Conservation (phyloP, 2,329 filamentous ascomycete genomes). For the Ceratocystis harringtonii region DNA sequence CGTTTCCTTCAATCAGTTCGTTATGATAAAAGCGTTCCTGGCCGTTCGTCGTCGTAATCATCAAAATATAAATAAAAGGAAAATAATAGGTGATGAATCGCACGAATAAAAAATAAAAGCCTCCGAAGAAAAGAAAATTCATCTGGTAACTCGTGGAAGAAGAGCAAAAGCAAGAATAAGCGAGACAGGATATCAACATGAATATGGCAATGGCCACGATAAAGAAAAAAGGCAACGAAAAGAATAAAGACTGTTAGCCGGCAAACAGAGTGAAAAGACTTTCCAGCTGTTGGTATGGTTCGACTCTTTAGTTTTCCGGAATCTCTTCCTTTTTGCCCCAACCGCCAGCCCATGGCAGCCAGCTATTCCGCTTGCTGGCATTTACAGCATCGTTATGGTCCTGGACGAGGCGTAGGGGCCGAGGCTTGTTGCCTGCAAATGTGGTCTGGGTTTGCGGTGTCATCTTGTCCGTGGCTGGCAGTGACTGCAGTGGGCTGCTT, state of each 20-base stretch:
- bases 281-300: not conserved
- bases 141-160: not conserved
- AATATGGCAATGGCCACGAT: not conserved
- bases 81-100: not conserved
- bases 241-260: not conserved
- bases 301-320: not conserved
- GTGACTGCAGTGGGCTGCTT: constrained; percentile 33
- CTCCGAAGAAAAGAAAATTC: not conserved
- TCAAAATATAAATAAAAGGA: constrained; percentile 9
- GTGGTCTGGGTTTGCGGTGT: constrained; percentile 49
- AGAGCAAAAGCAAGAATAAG: not conserved
- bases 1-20: not conserved
- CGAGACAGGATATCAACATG: not conserved
- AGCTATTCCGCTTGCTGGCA: constrained; percentile 46
- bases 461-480: constrained; percentile 24
- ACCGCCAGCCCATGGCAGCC: constrained; percentile 45
- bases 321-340: constrained; percentile 37
- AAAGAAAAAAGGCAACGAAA: not conserved
- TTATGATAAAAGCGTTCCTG: not conserved
- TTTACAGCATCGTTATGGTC: constrained; percentile 45
- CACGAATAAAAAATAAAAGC: constrained; percentile 2
- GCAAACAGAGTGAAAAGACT: not conserved
- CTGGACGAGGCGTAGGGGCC: constrained; percentile 75
- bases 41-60: not conserved
- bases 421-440: constrained; percentile 54